Percentiles rank a stretch among this genome's conserved stretches.
Evolutionary conservation across 805 yeast species (phyloP).

Genomic region (Diddensiella santjacobensis): DNA sequence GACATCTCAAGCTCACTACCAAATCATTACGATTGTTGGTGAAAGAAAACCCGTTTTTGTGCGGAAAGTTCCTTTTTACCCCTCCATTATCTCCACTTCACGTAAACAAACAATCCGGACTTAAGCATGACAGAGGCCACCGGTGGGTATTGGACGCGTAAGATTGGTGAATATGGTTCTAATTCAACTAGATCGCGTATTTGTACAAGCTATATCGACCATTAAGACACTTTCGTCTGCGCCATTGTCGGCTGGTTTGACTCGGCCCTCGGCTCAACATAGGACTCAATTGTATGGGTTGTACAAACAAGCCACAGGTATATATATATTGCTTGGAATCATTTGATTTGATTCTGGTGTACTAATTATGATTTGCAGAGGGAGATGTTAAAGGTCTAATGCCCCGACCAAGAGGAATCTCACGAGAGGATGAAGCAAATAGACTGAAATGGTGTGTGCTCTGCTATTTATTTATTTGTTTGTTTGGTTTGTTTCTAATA

Average conservation of each 20-base stretch:
- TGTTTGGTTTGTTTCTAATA: not conserved
- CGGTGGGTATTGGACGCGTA: not conserved
- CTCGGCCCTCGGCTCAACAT: constrained; percentile 71
- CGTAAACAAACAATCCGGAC: no score
- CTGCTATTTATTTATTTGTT: not conserved
- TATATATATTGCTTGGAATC: constrained; percentile 2
- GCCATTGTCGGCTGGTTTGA: constrained; percentile 57
- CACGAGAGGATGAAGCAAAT: constrained; percentile 62
- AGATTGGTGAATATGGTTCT: not conserved
- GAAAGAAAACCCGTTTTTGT: no score
- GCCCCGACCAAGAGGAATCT: constrained; percentile 59
- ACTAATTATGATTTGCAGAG: constrained; percentile 35
- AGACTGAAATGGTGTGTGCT: constrained; percentile 59
- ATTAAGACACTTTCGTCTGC: constrained; percentile 67
- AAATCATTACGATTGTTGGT: no score
- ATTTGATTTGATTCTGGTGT: not conserved
- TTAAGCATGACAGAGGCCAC: no score
- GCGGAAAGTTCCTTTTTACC: no score
- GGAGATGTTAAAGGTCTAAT: constrained; percentile 72
- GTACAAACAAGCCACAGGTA: constrained; percentile 76
- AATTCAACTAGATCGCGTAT: constrained; percentile 56
- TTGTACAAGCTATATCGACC: constrained; percentile 77
- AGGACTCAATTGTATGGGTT: constrained; percentile 72
- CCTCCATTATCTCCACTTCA: no score
- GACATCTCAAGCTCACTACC: no score